Evolutionary conservation across 257 asterid species (phyloP).

Genomic region (Solanum corneliomulleri): DNA sequence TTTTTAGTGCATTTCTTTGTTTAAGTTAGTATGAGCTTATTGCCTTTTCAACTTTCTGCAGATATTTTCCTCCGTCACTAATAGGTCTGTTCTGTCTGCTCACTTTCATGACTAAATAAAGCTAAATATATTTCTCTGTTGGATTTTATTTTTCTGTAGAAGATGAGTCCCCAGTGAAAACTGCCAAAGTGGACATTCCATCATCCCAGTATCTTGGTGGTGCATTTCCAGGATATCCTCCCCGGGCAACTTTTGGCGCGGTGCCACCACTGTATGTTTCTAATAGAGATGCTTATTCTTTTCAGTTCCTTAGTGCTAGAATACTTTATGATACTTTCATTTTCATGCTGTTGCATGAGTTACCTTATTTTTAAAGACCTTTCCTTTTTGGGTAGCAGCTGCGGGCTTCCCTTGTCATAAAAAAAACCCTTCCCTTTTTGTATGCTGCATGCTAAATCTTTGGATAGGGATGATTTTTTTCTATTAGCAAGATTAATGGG

Average conservation of each 20-base stretch:
- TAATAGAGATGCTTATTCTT: not conserved
- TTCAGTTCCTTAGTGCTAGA: not conserved
- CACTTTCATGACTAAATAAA: not conserved
- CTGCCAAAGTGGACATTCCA: constrained; percentile 55
- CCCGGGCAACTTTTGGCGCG: constrained; percentile 37
- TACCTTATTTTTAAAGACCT: not conserved
- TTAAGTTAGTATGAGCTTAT: not conserved
- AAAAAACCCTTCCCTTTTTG: not conserved
- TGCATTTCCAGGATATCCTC: constrained; percentile 49
- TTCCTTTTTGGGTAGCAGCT: not conserved
- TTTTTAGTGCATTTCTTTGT: not conserved
- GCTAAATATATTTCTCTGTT: not conserved
- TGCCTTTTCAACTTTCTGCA: not conserved
- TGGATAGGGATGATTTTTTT: not conserved
- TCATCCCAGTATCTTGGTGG: constrained; percentile 48
- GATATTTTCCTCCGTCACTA: not conserved
- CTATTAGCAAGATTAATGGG: not conserved
- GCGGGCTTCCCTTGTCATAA: too few relatives aligned
- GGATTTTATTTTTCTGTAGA: constrained; percentile 25
- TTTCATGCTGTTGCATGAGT: not conserved
- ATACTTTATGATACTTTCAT: not conserved
- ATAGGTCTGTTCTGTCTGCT: not conserved
- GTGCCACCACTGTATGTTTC: constrained; percentile 47
- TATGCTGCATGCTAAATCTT: not conserved
- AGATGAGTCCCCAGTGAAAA: constrained; percentile 60